A percentile compares a stretch with the other conserved stretches of the same genome.
Conservation (phyloP, 1,284 basidiomycete genomes). For the Melampsora larici-populina region DNA sequence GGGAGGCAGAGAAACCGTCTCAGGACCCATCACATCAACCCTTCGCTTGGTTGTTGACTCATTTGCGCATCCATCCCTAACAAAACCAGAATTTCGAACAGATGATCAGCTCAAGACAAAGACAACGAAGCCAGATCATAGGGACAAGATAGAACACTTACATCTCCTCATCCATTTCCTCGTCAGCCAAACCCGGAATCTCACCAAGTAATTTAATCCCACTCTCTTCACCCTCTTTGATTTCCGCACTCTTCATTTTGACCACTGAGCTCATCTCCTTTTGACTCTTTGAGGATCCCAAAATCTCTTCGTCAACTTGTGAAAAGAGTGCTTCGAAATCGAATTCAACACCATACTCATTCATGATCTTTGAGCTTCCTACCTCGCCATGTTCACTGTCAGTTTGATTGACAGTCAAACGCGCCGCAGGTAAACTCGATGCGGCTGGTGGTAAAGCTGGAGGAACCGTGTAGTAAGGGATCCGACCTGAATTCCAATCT, state of each 20-base stretch:
- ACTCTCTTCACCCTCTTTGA: constrained; percentile 45
- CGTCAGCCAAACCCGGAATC: constrained; percentile 39
- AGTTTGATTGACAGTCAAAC: constrained; percentile 60
- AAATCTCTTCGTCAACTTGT: constrained; percentile 69
- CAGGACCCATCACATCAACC: constrained; percentile 32
- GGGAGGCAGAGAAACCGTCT: constrained; percentile 50
- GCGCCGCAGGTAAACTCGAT: constrained; percentile 45
- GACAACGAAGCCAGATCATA: not conserved
- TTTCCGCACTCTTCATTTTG: constrained; percentile 40
- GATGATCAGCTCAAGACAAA: not conserved
- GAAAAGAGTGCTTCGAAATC: constrained; percentile 70
- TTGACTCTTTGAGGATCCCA: constrained; percentile 59
- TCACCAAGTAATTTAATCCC: constrained; percentile 24
- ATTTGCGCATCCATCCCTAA: not conserved
- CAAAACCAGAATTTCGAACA: not conserved
- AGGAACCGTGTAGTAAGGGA: constrained; percentile 78
- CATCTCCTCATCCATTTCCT: constrained; percentile 46
- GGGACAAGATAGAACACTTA: not conserved
- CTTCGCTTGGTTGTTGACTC: not conserved
- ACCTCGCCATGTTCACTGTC: constrained; percentile 66
- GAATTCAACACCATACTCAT: constrained; percentile 67
- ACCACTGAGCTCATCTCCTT: constrained; percentile 57
- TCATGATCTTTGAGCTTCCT: constrained; percentile 69
- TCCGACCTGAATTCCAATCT: constrained; percentile 97
- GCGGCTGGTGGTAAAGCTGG: constrained; percentile 63